Conservation (phyloP, 2,329 filamentous ascomycete species). For the Tolypocladium paradoxum region DNA sequence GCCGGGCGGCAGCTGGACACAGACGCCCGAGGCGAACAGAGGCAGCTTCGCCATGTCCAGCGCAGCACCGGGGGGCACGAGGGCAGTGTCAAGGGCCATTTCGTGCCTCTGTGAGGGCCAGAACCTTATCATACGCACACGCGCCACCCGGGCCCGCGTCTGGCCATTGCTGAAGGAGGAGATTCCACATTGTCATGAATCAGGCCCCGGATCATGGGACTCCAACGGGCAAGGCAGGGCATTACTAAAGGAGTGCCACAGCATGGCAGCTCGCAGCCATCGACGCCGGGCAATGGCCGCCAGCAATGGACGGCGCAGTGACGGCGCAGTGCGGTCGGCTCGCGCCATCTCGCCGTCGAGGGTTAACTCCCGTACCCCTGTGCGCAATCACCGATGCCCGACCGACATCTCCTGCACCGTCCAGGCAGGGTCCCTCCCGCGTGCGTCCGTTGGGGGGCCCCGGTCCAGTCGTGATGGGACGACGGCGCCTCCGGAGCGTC, state of each 20-base stretch:
- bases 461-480: background rate
- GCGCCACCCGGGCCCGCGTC: background rate
- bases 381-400: background rate
- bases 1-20: background rate
- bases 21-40: background rate
- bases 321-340: background rate
- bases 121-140: background rate
- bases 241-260: background rate
- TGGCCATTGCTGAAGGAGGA: background rate
- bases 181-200: background rate
- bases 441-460: background rate
- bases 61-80: background rate
- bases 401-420: background rate
- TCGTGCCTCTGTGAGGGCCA: background rate
- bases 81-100: background rate
- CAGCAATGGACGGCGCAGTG: background rate
- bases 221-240: background rate
- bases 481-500: background rate
- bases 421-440: background rate
- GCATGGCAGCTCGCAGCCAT: background rate
- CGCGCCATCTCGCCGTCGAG: background rate
- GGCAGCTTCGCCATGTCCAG: background rate
- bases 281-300: background rate
- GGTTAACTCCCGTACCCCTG: background rate
- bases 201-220: background rate